These are phyloP conservation scores for Hypomyces perniciosus DNA, from an alignment of 2,329 filamentous ascomycete genomes.

Conservation along the genomic window DNA sequence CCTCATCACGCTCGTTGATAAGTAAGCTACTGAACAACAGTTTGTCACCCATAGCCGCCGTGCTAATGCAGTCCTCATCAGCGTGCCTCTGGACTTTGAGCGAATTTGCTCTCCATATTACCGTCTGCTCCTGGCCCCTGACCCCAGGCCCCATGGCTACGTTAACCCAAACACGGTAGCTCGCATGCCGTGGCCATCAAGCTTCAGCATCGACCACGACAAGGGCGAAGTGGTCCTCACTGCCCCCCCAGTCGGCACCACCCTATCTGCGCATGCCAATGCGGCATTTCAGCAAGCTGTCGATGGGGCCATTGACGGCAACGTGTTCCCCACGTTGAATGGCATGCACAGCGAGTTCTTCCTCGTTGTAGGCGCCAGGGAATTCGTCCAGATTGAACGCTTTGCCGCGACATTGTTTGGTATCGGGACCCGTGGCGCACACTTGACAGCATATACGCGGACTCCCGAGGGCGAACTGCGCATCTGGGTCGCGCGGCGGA, in stretches of 20 bases:
- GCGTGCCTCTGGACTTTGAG: slow-evolving; percentile 42
- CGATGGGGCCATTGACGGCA: slow-evolving; percentile 30
- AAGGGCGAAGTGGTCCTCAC: slow-evolving; percentile 28
- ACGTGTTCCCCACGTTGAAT: slow-evolving; percentile 34
- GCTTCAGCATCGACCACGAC: slow-evolving; percentile 31
- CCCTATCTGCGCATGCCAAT: slow-evolving; percentile 28
- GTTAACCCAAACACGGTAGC: slow-evolving; percentile 40
- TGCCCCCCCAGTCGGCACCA: slow-evolving; percentile 17
- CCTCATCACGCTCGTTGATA: slow-evolving; percentile 37
- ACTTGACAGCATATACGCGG: slow-evolving; percentile 57
- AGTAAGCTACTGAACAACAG: slow-evolving; percentile 25
- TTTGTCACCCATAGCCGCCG: neutral
- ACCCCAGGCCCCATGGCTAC: slow-evolving; percentile 44
- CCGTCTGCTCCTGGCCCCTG: slow-evolving; percentile 38
- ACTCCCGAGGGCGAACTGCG: slow-evolving; percentile 39
- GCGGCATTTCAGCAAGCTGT: slow-evolving; percentile 35
- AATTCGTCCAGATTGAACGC: slow-evolving; percentile 48
- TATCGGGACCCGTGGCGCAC: slow-evolving; percentile 58
- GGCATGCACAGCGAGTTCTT: slow-evolving; percentile 39
- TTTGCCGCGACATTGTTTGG: slow-evolving; percentile 60
- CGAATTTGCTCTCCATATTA: slow-evolving; percentile 35
- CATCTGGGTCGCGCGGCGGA: slow-evolving; percentile 68
- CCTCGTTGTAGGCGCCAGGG: slow-evolving; percentile 32
- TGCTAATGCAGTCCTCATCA: slow-evolving; percentile 18
- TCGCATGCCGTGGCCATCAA: slow-evolving; percentile 41